Conservation (phyloP, 352 stramenopile species). For the Phytophthora meadii region DNA sequence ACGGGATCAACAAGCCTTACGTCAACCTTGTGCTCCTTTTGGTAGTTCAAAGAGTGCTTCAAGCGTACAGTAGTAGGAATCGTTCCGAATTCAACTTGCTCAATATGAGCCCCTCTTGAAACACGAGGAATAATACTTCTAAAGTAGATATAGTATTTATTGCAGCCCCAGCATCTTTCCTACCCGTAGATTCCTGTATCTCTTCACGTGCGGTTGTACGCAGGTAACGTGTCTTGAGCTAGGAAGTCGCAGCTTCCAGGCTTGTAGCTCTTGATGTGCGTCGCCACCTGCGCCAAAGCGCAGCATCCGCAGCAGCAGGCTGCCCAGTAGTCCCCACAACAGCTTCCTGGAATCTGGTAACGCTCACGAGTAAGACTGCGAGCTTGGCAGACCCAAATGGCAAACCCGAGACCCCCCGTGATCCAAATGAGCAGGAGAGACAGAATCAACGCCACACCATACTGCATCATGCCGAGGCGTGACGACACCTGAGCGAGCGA, state of each 20-base stretch:
- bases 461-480: constrained; percentile 45
- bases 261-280: constrained; percentile 58
- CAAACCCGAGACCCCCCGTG: constrained; percentile 11
- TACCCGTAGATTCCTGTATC: constrained; percentile 13
- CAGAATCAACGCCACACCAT: constrained; percentile 23
- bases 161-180: too few relatives aligned
- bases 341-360: constrained; percentile 46
- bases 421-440: constrained; percentile 26
- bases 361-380: constrained; percentile 35
- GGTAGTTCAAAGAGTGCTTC: too few relatives aligned
- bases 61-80: too few relatives aligned
- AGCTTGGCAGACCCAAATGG: constrained; percentile 33
- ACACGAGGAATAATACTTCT: too few relatives aligned
- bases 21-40: too few relatives aligned
- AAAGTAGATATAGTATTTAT: too few relatives aligned
- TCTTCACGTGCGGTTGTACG: constrained; percentile 36
- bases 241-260: constrained; percentile 47
- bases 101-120: too few relatives aligned
- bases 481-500: constrained; percentile 45
- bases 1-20: too few relatives aligned
- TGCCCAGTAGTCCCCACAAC: constrained; percentile 34
- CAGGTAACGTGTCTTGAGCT: constrained; percentile 40
- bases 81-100: too few relatives aligned
- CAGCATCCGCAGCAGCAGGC: constrained; percentile 46
- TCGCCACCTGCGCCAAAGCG: constrained; percentile 48